Percentiles rank a stretch among this genome's conserved stretches.
Conservation (phyloP, 306 rosid genomes). For the Fragaria nilgerrensis region DNA sequence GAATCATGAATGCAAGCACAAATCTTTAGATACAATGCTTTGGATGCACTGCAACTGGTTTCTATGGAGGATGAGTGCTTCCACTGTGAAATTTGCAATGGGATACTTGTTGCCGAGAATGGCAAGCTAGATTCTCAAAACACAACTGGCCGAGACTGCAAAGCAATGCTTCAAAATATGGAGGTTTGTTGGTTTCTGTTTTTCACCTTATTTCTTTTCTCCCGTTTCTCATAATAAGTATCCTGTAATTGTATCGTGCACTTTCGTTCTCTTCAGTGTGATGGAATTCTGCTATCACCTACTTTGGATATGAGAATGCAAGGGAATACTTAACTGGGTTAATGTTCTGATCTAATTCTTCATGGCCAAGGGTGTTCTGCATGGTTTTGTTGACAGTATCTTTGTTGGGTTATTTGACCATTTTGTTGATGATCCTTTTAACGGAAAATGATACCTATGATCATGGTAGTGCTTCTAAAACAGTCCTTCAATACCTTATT, state of each 20-base stretch:
- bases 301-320: not conserved
- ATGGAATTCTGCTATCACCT: not conserved
- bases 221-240: not conserved
- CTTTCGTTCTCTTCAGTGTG: not conserved
- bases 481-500: not conserved
- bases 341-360: not conserved
- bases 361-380: not conserved
- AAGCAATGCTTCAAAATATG: conserved; percentile 83
- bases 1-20: conserved; percentile 2
- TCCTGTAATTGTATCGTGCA: not conserved
- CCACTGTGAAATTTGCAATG: conserved; percentile 84
- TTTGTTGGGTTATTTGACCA: not conserved
- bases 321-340: not conserved
- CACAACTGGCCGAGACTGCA: conserved; percentile 75
- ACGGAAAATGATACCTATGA: not conserved
- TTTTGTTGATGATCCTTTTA: not conserved
- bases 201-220: not conserved
- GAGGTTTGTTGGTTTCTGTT: conserved; percentile 44
- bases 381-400: not conserved
- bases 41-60: conserved; percentile 77
- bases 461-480: not conserved
- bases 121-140: conserved; percentile 83
- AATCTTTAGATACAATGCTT: conserved; percentile 70
- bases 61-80: conserved; percentile 81
- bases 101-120: conserved; percentile 74